A percentile compares a stretch with the other conserved stretches of the same genome.
These are phyloP conservation scores for Mycena floridula DNA, from an alignment of 768 basidiomycete genomes.

Conservation along the genomic window DNA sequence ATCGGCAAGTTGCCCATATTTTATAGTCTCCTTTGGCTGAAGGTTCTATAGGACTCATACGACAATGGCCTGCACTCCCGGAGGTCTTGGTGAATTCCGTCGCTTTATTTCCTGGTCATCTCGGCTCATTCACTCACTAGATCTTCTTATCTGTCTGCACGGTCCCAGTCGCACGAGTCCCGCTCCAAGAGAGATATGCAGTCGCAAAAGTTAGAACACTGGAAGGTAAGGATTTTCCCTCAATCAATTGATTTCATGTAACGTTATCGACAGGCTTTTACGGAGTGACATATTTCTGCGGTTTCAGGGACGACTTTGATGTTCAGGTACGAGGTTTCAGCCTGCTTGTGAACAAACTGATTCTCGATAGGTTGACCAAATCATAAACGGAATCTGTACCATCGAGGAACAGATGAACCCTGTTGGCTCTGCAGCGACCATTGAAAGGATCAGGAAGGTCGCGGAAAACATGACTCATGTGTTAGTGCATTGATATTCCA, in stretches of 20 bases:
- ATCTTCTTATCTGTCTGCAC: constrained; percentile 59
- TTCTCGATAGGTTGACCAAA: constrained; percentile 29
- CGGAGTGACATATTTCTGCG: constrained; percentile 51
- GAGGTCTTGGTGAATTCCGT: constrained; percentile 45
- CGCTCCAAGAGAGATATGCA: constrained; percentile 43
- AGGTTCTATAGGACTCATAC: constrained; percentile 39
- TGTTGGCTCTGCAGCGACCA: constrained; percentile 18
- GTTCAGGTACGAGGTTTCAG: constrained; percentile 26
- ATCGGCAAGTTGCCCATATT: constrained; percentile 25
- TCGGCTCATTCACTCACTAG: constrained; percentile 18
- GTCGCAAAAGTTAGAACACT: constrained; percentile 53
- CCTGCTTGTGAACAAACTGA: background rate
- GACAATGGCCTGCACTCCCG: constrained; percentile 67
- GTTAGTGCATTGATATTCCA: constrained; percentile 29
- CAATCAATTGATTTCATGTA: background rate
- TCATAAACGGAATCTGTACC: constrained; percentile 44
- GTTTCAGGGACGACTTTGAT: constrained; percentile 58
- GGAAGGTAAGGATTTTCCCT: constrained; percentile 31
- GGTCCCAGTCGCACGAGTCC: constrained; percentile 44
- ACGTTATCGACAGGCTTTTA: constrained; percentile 40
- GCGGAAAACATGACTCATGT: constrained; percentile 47
- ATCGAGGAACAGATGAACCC: constrained; percentile 40
- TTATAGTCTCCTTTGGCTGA: background rate
- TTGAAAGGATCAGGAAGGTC: constrained; percentile 35
- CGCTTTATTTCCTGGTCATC: background rate